Conservation (phyloP, 495 filamentous ascomycete species). For the Hyaloscypha hepaticicola region DNA sequence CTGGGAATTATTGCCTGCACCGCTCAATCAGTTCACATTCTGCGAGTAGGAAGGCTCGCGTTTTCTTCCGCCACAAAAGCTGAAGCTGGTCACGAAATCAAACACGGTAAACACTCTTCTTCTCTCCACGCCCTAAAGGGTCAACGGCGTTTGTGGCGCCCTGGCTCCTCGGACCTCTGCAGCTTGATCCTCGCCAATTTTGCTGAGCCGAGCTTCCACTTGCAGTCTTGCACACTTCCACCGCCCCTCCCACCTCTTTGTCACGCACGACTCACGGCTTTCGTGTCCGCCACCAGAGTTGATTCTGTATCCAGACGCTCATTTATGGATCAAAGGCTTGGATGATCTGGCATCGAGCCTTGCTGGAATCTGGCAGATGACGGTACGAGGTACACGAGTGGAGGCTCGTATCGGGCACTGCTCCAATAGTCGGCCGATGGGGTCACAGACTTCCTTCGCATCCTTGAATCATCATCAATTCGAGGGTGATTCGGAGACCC, state of each 20-base stretch:
- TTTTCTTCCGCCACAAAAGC: constrained; percentile 4
- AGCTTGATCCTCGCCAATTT: neutral
- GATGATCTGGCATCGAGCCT: constrained; percentile 10
- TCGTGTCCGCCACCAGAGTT: neutral
- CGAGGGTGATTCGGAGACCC: constrained; percentile 5
- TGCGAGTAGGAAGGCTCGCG: neutral
- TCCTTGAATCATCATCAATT: constrained; percentile 6
- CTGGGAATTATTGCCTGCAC: neutral
- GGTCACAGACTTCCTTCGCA: neutral
- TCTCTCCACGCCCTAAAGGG: constrained; percentile 3
- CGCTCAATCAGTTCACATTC: neutral
- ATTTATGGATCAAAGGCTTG: neutral
- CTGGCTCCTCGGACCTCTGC: neutral
- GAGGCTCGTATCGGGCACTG: neutral
- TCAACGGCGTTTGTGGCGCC: constrained; percentile 1
- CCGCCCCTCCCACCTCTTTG: no score
- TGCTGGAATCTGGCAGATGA: constrained; percentile 7
- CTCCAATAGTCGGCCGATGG: neutral
- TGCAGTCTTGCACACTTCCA: no score
- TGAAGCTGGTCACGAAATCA: constrained; percentile 9
- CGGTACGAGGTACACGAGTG: neutral
- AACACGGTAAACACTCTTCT: no score
- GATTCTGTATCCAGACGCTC: no score
- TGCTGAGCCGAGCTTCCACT: neutral
- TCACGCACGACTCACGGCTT: neutral